phyloP scores from a whole-genome alignment of 1,284 basidiomycete species.

The Puccinia coronata region DNA sequence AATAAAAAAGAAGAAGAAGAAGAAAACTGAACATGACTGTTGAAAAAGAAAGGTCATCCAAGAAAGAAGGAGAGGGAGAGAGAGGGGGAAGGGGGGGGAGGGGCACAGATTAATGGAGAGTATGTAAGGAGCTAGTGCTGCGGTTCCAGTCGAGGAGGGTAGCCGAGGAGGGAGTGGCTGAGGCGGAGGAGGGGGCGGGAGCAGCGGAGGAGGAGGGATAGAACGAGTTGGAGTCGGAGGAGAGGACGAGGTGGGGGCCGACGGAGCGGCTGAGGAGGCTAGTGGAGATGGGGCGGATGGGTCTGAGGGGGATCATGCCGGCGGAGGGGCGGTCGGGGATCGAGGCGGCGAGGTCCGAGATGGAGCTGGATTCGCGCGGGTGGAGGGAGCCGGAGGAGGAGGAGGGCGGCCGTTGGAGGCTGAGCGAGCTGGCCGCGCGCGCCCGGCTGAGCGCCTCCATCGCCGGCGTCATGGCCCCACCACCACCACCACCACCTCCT shows the following conservation, averaged over 20 bases:
- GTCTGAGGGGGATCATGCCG: not conserved
- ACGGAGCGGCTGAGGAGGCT: not conserved
- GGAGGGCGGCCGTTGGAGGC: not conserved
- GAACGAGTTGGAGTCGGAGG: too few species aligned
- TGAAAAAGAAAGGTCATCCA: too few species aligned
- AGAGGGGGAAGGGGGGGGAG: not conserved
- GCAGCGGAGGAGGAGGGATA: not conserved
- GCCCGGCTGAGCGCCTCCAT: constrained; percentile 48
- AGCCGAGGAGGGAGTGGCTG: not conserved
- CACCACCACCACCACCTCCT: too few species aligned
- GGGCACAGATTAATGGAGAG: not conserved
- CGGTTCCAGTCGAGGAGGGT: not conserved
- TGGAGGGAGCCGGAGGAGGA: constrained; percentile 3
- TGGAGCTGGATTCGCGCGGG: not conserved
- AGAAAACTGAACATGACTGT: too few species aligned
- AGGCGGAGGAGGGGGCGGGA: not conserved
- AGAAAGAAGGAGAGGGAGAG: constrained; percentile 3
- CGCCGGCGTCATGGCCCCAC: constrained; percentile 35
- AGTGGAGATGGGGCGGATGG: not conserved
- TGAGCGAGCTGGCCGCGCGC: not conserved
- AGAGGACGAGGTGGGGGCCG: not conserved
- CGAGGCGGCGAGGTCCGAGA: not conserved
- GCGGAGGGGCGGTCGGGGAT: not conserved
- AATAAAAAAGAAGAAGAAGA: too few species aligned
- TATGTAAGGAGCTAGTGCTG: constrained; percentile 11